phyloP scores from a whole-genome alignment of 1,139 yeast species.

The Suhomyces atakaporum region DNA sequence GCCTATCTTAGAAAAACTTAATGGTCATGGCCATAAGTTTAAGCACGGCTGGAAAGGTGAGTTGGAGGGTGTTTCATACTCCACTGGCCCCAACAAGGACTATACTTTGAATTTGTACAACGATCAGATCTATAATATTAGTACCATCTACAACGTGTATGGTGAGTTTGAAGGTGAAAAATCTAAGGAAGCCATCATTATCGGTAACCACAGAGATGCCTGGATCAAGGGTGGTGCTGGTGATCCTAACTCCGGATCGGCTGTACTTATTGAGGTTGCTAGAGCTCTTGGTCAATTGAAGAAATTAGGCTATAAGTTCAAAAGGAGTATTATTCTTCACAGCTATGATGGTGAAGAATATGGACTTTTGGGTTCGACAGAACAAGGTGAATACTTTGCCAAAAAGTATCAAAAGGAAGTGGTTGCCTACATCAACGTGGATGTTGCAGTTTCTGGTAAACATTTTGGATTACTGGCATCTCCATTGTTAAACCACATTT shows the following conservation, averaged over 20 bases:
- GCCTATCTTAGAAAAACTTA: conserved; percentile 45
- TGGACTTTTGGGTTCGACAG: conserved; percentile 51
- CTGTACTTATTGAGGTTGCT: conserved; percentile 45
- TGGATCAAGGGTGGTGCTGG: conserved; percentile 60
- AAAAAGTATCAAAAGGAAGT: conserved; percentile 37
- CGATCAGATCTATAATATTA: conserved; percentile 42
- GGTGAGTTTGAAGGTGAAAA: conserved; percentile 48
- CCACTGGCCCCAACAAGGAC: conserved; percentile 50
- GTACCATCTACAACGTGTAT: conserved; percentile 48
- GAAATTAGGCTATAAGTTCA: conserved; percentile 41
- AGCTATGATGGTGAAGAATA: conserved; percentile 53
- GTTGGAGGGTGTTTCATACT: conserved; percentile 43
- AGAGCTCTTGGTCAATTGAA: conserved; percentile 51
- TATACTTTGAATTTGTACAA: conserved; percentile 45
- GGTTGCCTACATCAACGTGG: conserved; percentile 48
- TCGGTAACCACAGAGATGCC: conserved; percentile 53
- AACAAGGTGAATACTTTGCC: conserved; percentile 46
- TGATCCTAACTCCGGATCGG: conserved; percentile 50
- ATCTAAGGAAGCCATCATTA: conserved; percentile 41
- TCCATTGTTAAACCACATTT: conserved; percentile 39
- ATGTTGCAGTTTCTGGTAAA: conserved; percentile 41
- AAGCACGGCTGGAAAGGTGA: conserved; percentile 42
- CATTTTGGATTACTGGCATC: conserved; percentile 37
- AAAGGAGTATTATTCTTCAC: conserved; percentile 42
- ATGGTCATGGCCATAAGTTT: conserved; percentile 31